phyloP scores from a whole-genome alignment of 768 basidiomycete genomes.

The Rhodotorula sphaerocarpa region DNA sequence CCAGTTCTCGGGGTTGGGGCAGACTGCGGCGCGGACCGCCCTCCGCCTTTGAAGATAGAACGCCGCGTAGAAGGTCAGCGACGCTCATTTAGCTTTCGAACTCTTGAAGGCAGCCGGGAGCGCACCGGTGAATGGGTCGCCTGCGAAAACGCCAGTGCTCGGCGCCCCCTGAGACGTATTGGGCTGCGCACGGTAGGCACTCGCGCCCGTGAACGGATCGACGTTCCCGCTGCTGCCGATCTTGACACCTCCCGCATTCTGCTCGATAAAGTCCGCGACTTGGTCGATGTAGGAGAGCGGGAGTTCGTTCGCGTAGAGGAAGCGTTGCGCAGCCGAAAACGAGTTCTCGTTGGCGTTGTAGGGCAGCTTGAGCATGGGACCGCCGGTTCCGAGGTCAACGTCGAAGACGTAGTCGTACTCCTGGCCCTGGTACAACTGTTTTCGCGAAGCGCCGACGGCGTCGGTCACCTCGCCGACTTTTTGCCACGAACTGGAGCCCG shows the following conservation, averaged over 20 bases:
- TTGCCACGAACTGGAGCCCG: conserved; percentile 59
- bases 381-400: conserved; percentile 88
- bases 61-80: too few relatives aligned
- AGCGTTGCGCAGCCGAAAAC: conserved; percentile 76
- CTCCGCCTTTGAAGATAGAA: conserved; percentile 13
- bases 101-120: background rate
- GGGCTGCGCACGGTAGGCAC: conserved; percentile 23
- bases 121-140: conserved; percentile 33
- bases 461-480: conserved; percentile 95
- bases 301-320: conserved; percentile 73
- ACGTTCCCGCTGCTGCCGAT: conserved; percentile 50
- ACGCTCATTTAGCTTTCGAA: too few relatives aligned
- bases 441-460: conserved; percentile 79
- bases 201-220: conserved; percentile 80
- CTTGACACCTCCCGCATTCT: conserved; percentile 71
- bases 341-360: conserved; percentile 87
- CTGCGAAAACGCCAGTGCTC: conserved; percentile 2
- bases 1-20: background rate
- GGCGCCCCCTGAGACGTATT: background rate
- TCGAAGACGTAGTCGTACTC: conserved; percentile 99
- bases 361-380: conserved; percentile 84
- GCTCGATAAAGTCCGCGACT: conserved; percentile 86
- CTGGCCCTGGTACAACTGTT: conserved; percentile 81
- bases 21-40: conserved; percentile 5
- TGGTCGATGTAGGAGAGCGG: conserved; percentile 75